phyloP scores from a whole-genome alignment of 2,329 filamentous ascomycete species.

The Botrytis paeoniae region DNA sequence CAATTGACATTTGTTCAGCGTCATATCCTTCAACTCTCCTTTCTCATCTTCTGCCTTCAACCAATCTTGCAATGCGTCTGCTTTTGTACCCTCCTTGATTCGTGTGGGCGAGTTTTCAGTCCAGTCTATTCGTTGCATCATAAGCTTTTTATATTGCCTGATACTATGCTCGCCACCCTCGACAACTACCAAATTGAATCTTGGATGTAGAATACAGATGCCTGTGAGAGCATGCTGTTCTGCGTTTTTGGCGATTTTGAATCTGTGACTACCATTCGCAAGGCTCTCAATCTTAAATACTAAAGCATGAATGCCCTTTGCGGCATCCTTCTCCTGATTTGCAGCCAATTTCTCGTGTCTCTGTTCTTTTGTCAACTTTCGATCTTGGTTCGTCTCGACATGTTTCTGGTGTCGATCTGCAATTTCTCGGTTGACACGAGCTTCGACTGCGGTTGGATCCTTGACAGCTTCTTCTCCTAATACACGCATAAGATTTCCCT shows the following conservation, averaged over 20 bases:
- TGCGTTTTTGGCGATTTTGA: conserved; percentile 88
- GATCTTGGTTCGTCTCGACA: conserved; percentile 72
- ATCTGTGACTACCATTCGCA: conserved; percentile 90
- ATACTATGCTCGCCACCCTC: conserved; percentile 86
- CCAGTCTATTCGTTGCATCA: conserved; percentile 94
- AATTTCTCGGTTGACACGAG: conserved; percentile 89
- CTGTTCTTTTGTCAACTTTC: conserved; percentile 86
- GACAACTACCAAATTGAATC: conserved; percentile 83
- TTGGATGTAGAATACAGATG: conserved; percentile 87
- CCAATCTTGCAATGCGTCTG: conserved; percentile 67
- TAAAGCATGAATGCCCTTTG: conserved; percentile 78
- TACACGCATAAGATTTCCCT: conserved; percentile 95
- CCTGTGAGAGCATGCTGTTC: conserved; percentile 86
- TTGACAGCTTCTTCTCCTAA: conserved; percentile 83
- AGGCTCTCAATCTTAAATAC: conserved; percentile 89
- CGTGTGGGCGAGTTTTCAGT: conserved; percentile 76
- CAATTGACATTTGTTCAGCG: conserved; percentile 74
- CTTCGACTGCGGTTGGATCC: conserved; percentile 95
- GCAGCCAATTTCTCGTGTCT: conserved; percentile 74
- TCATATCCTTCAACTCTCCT: conserved; percentile 77
- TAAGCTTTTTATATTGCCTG: conserved; percentile 83
- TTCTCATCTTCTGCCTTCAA: conserved; percentile 74
- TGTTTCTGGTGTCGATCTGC: conserved; percentile 80
- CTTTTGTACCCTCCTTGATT: conserved; percentile 59
- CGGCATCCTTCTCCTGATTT: conserved; percentile 85